These are phyloP conservation scores for Colletotrichum sp. DNA, from an alignment of 2,329 filamentous ascomycete species.

Conservation along the genomic window DNA sequence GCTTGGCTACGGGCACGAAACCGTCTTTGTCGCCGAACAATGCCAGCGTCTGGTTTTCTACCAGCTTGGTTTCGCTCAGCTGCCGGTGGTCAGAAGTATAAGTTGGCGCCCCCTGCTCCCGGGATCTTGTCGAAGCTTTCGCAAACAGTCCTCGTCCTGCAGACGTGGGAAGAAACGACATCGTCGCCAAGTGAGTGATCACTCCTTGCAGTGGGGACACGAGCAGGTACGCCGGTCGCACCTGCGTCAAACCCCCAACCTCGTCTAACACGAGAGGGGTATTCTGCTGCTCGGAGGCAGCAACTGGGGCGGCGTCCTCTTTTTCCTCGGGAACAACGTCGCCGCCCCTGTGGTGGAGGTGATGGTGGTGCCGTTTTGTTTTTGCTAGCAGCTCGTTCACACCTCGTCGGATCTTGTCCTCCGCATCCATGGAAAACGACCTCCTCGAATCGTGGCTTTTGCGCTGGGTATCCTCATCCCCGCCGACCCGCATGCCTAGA, in stretches of 20 bases:
- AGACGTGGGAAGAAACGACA: slow-evolving; percentile 54
- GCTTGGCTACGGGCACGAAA: slow-evolving; percentile 71
- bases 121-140: background rate
- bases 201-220: slow-evolving; percentile 71
- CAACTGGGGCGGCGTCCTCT: slow-evolving; percentile 24
- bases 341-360: slow-evolving; percentile 21
- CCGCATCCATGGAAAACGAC: slow-evolving; percentile 48
- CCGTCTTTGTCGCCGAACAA: slow-evolving; percentile 78
- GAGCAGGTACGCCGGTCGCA: slow-evolving; percentile 62
- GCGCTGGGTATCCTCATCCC: slow-evolving; percentile 47
- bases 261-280: slow-evolving; percentile 32
- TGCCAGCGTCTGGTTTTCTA: slow-evolving; percentile 66
- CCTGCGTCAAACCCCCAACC: slow-evolving; percentile 38
- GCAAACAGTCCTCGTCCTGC: slow-evolving; percentile 20
- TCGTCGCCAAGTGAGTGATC: slow-evolving; percentile 65
- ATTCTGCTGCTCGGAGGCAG: slow-evolving; percentile 23
- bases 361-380: slow-evolving; percentile 31
- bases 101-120: slow-evolving; percentile 11
- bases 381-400: slow-evolving; percentile 54
- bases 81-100: slow-evolving; percentile 6
- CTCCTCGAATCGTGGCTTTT: slow-evolving; percentile 43
- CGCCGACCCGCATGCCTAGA: slow-evolving; percentile 54
- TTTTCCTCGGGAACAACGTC: background rate
- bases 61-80: slow-evolving; percentile 58
- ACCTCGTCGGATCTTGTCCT: slow-evolving; percentile 52